Conservation (phyloP, 345 rosid genomes). For the Anastatica hierochuntica region DNA sequence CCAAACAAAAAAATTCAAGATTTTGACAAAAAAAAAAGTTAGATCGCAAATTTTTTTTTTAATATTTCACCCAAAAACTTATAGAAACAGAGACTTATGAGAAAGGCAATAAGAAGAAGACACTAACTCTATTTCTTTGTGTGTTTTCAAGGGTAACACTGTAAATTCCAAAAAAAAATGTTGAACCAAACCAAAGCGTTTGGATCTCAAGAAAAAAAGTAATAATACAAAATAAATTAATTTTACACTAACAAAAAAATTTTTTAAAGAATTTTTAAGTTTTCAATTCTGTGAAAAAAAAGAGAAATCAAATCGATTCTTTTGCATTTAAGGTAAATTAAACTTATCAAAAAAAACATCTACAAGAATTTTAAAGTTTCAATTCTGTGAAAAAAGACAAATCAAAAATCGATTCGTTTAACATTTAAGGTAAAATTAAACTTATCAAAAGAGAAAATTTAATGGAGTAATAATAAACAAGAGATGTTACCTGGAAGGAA, state of each 20-base stretch:
- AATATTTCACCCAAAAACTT: slow-evolving; percentile 9
- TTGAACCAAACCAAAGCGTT: neutral
- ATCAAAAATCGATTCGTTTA: neutral
- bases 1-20: neutral
- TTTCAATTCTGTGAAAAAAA: no score
- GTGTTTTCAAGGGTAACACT: slow-evolving; percentile 15
- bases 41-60: no score
- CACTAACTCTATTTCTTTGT: slow-evolving; percentile 5
- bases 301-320: no score
- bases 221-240: neutral
- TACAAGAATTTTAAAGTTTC: neutral
- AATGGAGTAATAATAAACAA: neutral
- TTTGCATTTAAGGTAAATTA: neutral
- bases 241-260: no score
- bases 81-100: slow-evolving; percentile 12
- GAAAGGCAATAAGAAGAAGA: slow-evolving; percentile 8
- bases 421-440: neutral
- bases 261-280: no score
- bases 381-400: neutral
- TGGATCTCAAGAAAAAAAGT: neutral
- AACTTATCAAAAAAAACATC: slow-evolving; percentile 9
- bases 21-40: neutral
- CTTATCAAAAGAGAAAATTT: neutral
- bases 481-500: slow-evolving; percentile 33
- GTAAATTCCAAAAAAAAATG: slow-evolving; percentile 8